These are phyloP conservation scores for Monilinia laxa DNA, from an alignment of 2,329 filamentous ascomycete species.

Conservation along the genomic window DNA sequence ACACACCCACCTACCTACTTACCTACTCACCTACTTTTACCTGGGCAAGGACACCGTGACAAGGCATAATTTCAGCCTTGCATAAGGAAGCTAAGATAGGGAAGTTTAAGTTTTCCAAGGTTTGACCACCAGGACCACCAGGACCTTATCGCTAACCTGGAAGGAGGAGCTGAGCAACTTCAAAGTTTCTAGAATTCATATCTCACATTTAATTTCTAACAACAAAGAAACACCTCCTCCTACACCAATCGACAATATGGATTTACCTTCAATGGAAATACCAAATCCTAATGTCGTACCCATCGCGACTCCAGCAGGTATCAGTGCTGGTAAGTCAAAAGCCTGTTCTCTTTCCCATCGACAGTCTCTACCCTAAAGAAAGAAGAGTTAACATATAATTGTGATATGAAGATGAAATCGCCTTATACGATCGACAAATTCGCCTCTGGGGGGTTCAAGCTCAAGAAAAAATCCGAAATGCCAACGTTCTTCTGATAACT, in stretches of 20 bases:
- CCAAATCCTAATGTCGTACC: slow-evolving; percentile 18
- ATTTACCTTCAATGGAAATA: slow-evolving; percentile 9
- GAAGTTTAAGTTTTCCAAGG: not conserved
- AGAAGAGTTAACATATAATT: not conserved
- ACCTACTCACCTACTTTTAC: no score
- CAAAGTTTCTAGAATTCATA: not conserved
- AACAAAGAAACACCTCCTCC: not conserved
- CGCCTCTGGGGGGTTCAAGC: slow-evolving; percentile 95
- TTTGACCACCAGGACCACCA: no score
- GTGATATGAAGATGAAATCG: slow-evolving; percentile 74
- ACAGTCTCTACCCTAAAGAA: not conserved
- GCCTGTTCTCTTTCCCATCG: not conserved
- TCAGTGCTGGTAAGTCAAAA: slow-evolving; percentile 42
- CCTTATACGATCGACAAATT: slow-evolving; percentile 95
- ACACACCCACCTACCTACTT: no score
- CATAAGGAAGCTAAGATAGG: not conserved
- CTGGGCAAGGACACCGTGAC: not conserved
- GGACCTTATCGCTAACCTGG: slow-evolving; percentile 5
- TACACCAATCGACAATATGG: not conserved
- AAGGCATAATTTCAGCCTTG: slow-evolving; percentile 14
- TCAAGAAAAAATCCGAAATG: slow-evolving; percentile 86
- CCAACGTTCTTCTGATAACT: slow-evolving; percentile 85
- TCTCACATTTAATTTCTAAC: not conserved
- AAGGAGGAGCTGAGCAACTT: not conserved
- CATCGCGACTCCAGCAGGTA: slow-evolving; percentile 31